Base-by-base conservation (phyloP, 805 yeast species). In the Myxozyma udenii region DNA sequence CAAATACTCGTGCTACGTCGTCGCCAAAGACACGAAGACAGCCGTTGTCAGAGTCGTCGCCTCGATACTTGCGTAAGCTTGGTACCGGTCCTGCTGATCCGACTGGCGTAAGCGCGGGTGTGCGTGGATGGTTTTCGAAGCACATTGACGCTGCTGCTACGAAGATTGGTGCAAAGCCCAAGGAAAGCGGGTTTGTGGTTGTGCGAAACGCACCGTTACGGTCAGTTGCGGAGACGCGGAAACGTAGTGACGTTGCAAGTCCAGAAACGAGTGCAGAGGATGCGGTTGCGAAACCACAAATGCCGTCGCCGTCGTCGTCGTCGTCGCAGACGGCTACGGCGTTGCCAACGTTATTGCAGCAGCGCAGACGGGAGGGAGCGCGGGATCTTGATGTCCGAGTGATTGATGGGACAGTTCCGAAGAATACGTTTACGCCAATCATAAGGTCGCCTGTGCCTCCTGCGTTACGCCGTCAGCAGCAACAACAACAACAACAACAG, bases 51-150 rank as follows among this genome's bases (percentile, higher is more conserved):
- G 46, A 44, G 14, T 36, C 50, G 9, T 32, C 42, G 9, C 6
- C 49, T 4, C 35, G 51, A 12, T 39, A 46, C 22, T 37, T 61
- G 2, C 36, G 64, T 14, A 57, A 44, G 37, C 47, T 61, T 19
- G 62, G 58, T 11, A 61, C 64, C 3, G 64, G 64, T 4, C 64
- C 64, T 2, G 61, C 62, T 4, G 60, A 61, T 46, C 64, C 64
- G 12, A 61, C 60, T 4, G 41, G 64, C n/a, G 53, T 59, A 23
- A 36, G 60, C 23, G 50, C 64, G 3, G 63, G 61, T 18, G 58
- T 61, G n/a, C 39, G 45, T n/a, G 61, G 63, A 16, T 55, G 61
- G 64, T 30, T 59, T 23, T 43, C 55, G 5, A 42, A 50, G 26
- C 57, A 47, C 22, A 24, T 55, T 16, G 52, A 46, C 11, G 43